Base-by-base conservation (phyloP, 1,284 basidiomycete genomes). In the Prillingera fragicola region DNA sequence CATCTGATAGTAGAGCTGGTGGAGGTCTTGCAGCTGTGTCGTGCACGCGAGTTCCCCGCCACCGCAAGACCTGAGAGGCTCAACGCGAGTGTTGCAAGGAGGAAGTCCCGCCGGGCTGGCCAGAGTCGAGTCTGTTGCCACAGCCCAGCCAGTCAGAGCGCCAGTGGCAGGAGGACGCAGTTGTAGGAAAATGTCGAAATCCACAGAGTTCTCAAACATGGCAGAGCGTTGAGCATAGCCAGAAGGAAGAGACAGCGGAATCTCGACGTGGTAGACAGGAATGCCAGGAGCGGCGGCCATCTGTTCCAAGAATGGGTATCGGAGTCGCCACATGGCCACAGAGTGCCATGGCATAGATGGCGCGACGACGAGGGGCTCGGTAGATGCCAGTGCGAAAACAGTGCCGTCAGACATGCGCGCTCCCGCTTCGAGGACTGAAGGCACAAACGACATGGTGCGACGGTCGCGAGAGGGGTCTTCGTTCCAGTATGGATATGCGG, bases 251-350 rank as follows among this genome's bases (percentile, higher is more conserved):
- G 33, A 18, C 15, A 53, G 25, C 5, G 48, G 48, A n/a, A 54
- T 34, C 18, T 54, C 48, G 27, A 54, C 34, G 34, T 54, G 52
- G 36, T 42, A 54, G 12, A 50, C 45, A 0, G 52, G 43, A 2
- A 43, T 29, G 14, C 15, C n/a, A 3, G 41, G 38, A 1, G 34
- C 15, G 2, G 36, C 28, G 1, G 39, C 36, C 18, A 48, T 39
- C 33, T 26, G 15, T 17, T 39, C 43, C 7, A 54, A 38, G 43
- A 54, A 54, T 3, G 45, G 45, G 18, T 54, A 54, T 6, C 52
- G 34, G 3, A 29, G 17, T 17, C 38, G 10, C 35, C 35, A 48
- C 31, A 36, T 36, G 17, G 39, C 35, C n/a, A 50, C 35, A 1
- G 21, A 10, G 41, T 42, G 22, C 26, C 41, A 42, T 6, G 50